Base-by-base conservation (phyloP, 306 rosid genomes). In the Malus asiatica region DNA sequence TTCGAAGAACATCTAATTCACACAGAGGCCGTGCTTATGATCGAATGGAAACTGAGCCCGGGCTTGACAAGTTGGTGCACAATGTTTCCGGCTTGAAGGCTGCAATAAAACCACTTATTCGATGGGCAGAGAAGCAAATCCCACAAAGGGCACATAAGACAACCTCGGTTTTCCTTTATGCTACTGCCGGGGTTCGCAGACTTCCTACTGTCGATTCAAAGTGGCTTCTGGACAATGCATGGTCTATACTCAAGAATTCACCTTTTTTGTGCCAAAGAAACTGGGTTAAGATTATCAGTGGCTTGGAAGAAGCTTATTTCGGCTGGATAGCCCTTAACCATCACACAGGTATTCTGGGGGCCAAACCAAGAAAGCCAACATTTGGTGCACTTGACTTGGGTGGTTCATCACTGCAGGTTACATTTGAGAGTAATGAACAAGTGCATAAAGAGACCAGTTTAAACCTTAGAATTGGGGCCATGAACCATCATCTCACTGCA, bases 321-420 rank as follows among this genome's bases (percentile, higher is more conserved):
- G 98, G 98, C 45, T 95, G 98, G 98, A 92, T 95, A 61, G 91
- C 97, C 10, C 97, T 95, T 79, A 95, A 95, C 82, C 89, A 92
- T 85, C 83, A 85, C 35, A 86, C 83, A 7, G 80, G 83, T 6
- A 79, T 87, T 63, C 86, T 95, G 68, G 93, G 97, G 40, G 87
- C 83, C 58, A 87, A 62, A 33, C 93, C 96, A 27, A 89, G 89
- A 83, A 78, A 84, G 78, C 90, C 91, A 25, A 95, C 97, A 15
- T 92, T 83, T 78, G 99, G 97, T 45, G 93, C 97, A 8, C 97
- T 95, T 72, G 97, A 95, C 69, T 81, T 95, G 86, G 99, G 99
- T 12, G 99, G 99, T 15, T 95, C 97, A 20, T 95, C 97, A 0
- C 86, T 95, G 90, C 97, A 95, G 87, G 96, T 95, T 73, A 95